Evolutionary conservation across 495 filamentous ascomycete genomes (phyloP).

Genomic region (Schizothecium vesticola): DNA sequence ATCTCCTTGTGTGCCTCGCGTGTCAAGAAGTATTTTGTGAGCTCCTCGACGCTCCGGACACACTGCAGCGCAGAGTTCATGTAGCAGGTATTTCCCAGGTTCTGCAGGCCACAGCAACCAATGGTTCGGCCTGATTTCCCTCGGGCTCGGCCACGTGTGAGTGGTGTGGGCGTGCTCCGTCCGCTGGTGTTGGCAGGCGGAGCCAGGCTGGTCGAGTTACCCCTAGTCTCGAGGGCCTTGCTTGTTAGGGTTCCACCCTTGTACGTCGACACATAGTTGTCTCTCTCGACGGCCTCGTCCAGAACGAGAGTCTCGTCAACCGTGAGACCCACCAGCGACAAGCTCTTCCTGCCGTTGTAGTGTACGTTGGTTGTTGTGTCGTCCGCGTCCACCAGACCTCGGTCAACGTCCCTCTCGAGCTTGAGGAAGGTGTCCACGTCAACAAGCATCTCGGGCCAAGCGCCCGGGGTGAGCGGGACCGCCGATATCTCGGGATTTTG

Average conservation of each 20-base stretch:
- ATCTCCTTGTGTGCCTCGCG: slow-evolving; percentile 69
- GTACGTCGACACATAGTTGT: slow-evolving; percentile 60
- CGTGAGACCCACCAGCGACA: slow-evolving; percentile 59
- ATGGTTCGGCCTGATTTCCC: slow-evolving; percentile 54
- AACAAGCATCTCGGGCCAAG: slow-evolving; percentile 62
- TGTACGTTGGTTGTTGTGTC: slow-evolving; percentile 72
- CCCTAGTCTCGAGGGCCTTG: slow-evolving; percentile 33
- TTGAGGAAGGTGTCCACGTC: slow-evolving; percentile 66
- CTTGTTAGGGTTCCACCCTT: slow-evolving; percentile 29
- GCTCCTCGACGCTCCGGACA: slow-evolving; percentile 81
- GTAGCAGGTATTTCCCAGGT: slow-evolving; percentile 96
- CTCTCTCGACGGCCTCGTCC: slow-evolving; percentile 65
- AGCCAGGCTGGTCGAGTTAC: slow-evolving; percentile 26
- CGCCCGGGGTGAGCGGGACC: slow-evolving; percentile 35
- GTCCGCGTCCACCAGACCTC: slow-evolving; percentile 60
- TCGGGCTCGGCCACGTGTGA: slow-evolving; percentile 63
- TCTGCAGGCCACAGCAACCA: slow-evolving; percentile 76
- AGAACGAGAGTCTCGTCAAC: slow-evolving; percentile 67
- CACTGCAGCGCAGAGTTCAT: slow-evolving; percentile 98
- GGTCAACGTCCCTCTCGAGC: slow-evolving; percentile 60
- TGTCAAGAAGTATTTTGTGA: slow-evolving; percentile 83
- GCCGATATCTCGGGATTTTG: slow-evolving; percentile 20
- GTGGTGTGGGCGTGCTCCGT: slow-evolving; percentile 57
- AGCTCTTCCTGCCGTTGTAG: slow-evolving; percentile 65
- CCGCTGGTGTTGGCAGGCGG: slow-evolving; percentile 42